Evolutionary conservation across 495 filamentous ascomycete genomes (phyloP), one percentile per base, ranked within the genome.

Genomic region (Antarctomyces pellizariae): DNA sequence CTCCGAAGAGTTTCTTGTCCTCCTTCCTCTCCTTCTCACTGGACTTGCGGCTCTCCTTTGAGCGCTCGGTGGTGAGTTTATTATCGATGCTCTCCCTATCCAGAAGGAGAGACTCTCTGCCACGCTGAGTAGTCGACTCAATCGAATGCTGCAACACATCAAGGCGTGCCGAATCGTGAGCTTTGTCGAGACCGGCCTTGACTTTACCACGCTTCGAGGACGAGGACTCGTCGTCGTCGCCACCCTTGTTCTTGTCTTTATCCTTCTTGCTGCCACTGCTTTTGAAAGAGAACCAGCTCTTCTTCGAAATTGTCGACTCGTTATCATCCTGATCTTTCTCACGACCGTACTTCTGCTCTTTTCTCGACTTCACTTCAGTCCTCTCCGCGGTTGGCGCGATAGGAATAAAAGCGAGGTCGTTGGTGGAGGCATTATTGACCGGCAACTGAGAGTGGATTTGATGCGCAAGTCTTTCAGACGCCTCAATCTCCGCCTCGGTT

Each of bases 1-100:
- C 72, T 18, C 69, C 65, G 41, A 80, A 89, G 35, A 91, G 84
- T 41, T 90, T 92, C 50, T 89, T 92, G 8, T 57, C 53, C 6
- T 91, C 82, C 12, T 53, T 49, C n/a, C n/a, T n/a, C n/a, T n/a
- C n/a, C n/a, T n/a, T n/a, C 6, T 50, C 48, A 12, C 66, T 64
- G 8, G 67, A 61, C 41, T 78, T 78, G 13, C 75, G 64, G 38
- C 62, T 68, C 36, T 89, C 79, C 46, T 83, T 93, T 49, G 67
- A 77, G 19, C 71, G 58, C 36, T 90, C 84, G 35, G 89, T 78
- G 32, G 80, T 68, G 9, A 86, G 50, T 36, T 70, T 73, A 17
- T 52, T 52, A 30, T 79, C 74, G 17, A 77, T 46, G 33, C 37
- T 63, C 1, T 75, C 68, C n/a, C 83, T 68, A 37, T 91, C 79